phyloP scores from a whole-genome alignment of 129 eudicot genomes.

The Lonicera japonica region DNA sequence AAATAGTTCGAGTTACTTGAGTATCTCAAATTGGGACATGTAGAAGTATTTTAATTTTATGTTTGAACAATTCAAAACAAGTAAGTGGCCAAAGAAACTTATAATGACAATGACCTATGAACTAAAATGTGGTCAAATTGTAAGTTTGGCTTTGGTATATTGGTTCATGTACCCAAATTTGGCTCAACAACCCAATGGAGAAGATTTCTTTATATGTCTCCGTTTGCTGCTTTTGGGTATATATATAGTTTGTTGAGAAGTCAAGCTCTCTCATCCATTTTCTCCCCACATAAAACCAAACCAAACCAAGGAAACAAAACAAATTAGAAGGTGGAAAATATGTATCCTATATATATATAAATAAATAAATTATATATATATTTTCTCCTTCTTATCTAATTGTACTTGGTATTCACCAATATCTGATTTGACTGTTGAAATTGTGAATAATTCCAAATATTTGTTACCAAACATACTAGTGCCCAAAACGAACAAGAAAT shows the following conservation, averaged over 20 bases:
- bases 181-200: conserved; percentile 24
- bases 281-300: conserved; percentile 14
- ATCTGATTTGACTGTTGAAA: not conserved
- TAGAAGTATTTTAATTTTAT: not conserved
- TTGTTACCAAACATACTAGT: not conserved
- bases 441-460: not conserved
- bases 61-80: conserved; percentile 14
- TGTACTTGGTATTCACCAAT: not conserved
- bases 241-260: conserved; percentile 15
- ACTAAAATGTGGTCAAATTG: conserved; percentile 31
- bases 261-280: conserved; percentile 24
- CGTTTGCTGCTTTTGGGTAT: conserved; percentile 7
- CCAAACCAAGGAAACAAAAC: conserved; percentile 16
- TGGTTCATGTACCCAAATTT: conserved; percentile 39
- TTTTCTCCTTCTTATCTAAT: not conserved
- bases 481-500: conserved; percentile 5
- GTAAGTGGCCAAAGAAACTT: conserved; percentile 32
- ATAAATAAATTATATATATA: not conserved
- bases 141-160: conserved; percentile 21
- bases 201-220: conserved; percentile 28
- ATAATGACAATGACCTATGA: conserved; percentile 31
- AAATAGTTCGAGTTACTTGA: too few species aligned
- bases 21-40: not conserved
- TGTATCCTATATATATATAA: too few species aligned
- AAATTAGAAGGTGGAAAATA: not conserved